Evolutionary conservation across 2,329 filamentous ascomycete species (phyloP).

Genomic region (Ceratocystis cubensis): DNA sequence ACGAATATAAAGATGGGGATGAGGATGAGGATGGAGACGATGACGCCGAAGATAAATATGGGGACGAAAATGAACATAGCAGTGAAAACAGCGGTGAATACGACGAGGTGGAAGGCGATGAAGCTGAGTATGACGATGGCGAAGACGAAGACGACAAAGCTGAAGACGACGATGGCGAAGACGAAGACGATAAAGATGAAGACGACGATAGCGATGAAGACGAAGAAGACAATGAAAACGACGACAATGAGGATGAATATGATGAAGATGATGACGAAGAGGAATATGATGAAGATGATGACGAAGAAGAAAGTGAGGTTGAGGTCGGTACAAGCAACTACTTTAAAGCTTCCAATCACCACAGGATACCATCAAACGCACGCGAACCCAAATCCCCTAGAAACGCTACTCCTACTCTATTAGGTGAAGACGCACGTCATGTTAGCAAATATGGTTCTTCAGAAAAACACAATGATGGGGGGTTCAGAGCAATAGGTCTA

Average conservation of each 20-base stretch:
- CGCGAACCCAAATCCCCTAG: neutral
- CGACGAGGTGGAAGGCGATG: no score
- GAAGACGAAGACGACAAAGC: no score
- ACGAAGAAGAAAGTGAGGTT: constrained; percentile 29
- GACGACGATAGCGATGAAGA: no score
- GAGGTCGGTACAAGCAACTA: constrained; percentile 16
- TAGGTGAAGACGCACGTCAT: constrained; percentile 3
- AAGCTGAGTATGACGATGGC: no score
- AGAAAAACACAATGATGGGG: constrained; percentile 16
- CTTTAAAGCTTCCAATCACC: constrained; percentile 28
- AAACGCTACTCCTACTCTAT: neutral
- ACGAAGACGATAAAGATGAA: no score
- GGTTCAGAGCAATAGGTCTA: constrained; percentile 12
- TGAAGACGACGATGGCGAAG: no score
- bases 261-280: constrained; percentile 19
- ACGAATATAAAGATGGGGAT: neutral
- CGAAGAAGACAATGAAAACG: constrained; percentile 21
- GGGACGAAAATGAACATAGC: no score
- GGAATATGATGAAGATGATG: constrained; percentile 37
- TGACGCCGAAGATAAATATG: no score
- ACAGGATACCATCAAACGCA: constrained; percentile 8
- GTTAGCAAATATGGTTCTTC: constrained; percentile 26
- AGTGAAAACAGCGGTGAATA: no score
- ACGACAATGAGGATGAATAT: constrained; percentile 12
- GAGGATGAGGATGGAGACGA: no score